Evolutionary conservation across 2,329 filamentous ascomycete species (phyloP), one percentile per base, ranked within the genome.

Genomic region (Thelonectria blattea): DNA sequence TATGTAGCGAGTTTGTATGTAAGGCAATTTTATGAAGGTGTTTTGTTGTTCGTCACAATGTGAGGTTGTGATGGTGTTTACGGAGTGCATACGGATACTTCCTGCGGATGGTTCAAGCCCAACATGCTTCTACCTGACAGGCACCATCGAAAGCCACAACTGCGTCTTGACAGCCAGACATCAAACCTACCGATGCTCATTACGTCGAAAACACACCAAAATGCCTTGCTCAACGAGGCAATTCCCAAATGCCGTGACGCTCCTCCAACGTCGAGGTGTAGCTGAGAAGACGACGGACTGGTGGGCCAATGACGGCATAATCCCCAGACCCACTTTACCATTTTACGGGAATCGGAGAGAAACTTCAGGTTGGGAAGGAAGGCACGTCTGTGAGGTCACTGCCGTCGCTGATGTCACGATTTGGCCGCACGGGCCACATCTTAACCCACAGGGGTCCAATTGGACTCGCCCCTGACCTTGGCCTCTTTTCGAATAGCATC

Each of bases 321-420:
- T 22, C 50, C 58, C 56, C 32, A n/a, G 20, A 41, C 9, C 37
- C 47, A 30, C 52, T 18, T n/a, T 30, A 30, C 27, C 27, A 30
- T 12, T 37, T 37, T 37, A 46, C 17, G 24, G 47, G 14, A 51
- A 41, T 15, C 48, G 42, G 48, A 6, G 6, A 24, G 22, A 6
- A 24, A 24, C 22, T n/a, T 24, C 22, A 24, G 22, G 22, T 24
- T 24, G 22, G 22, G 22, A 24, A 39, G 42, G 24, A 27, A 51
- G 32, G 45, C n/a, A 60, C 65, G 63, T 66, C 64, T 67, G 63
- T 70, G 68, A 70, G 62, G 66, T 70, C 68, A 70, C 66, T 49
- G 39, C 27, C 15, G 45, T 47, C 65, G 50, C 65, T 70, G 68
- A 70, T 71, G 68, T 70, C 68, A 70, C 58, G 41, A 30, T 30